Evolutionary conservation across 2,329 filamentous ascomycete genomes (phyloP).

Genomic region (Thelonectria discophora): DNA sequence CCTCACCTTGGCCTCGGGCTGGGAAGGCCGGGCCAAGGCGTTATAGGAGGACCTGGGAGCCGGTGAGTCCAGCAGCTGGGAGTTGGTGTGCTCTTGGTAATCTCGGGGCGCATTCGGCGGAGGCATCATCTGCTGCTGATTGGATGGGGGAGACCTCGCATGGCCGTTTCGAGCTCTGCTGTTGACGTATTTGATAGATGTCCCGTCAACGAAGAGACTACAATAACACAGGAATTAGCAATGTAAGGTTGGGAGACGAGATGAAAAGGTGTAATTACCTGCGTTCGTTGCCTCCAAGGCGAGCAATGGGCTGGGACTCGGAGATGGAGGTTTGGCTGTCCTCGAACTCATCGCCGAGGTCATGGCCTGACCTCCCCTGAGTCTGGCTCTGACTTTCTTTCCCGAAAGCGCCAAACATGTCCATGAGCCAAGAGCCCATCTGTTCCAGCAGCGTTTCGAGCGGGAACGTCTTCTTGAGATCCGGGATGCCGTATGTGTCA

Average conservation of each 20-base stretch:
- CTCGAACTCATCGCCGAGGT: conserved; percentile 21
- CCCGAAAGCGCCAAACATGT: conserved; percentile 26
- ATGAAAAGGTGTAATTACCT: conserved; percentile 22
- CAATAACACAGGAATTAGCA: conserved; percentile 10
- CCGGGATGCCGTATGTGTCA: conserved; percentile 14
- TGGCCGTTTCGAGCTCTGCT: conserved; percentile 9
- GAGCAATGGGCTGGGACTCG: conserved; percentile 41
- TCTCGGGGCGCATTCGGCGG: conserved; percentile 33
- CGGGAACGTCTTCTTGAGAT: conserved; percentile 32
- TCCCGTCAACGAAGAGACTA: conserved; percentile 33
- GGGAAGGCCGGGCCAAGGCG: neutral
- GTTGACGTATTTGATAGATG: conserved; percentile 34
- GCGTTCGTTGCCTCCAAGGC: conserved; percentile 26
- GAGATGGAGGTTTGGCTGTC: conserved; percentile 34
- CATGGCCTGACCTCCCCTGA: conserved; percentile 4
- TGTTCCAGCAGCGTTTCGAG: conserved; percentile 29
- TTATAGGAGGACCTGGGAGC: conserved; percentile 26
- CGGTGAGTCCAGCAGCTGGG: conserved; percentile 28
- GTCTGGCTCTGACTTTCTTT: neutral
- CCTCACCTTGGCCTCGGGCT: conserved; percentile 6
- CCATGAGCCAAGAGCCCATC: conserved; percentile 32
- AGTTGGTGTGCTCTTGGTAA: conserved; percentile 35
- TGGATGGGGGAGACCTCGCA: conserved; percentile 28
- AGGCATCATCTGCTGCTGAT: conserved; percentile 32
- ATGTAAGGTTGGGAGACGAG: neutral